Conservation (phyloP, 2,329 filamentous ascomycete genomes). For the Penicillium vulpinum region DNA sequence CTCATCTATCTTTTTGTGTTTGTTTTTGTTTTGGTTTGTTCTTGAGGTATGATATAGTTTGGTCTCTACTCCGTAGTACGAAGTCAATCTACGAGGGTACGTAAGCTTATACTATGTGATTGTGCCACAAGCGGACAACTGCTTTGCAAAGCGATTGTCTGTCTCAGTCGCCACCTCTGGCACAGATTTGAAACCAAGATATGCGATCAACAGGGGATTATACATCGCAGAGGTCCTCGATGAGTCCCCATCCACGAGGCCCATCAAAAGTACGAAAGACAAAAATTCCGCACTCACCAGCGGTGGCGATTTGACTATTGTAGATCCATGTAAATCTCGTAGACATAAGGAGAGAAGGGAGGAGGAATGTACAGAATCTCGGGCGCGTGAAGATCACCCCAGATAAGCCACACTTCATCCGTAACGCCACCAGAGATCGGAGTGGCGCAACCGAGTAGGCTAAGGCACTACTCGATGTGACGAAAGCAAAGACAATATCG, state of each 20-base stretch:
- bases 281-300: neutral
- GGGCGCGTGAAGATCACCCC: slow-evolving; percentile 1
- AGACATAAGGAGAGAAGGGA: slow-evolving; percentile 1
- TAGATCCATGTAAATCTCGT: slow-evolving; percentile 2
- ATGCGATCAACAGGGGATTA: neutral
- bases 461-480: slow-evolving; percentile 16
- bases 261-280: neutral
- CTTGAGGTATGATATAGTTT: neutral
- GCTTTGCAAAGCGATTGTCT: neutral
- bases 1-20: neutral
- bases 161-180: slow-evolving; percentile 1
- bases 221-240: neutral
- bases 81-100: neutral
- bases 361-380: slow-evolving; percentile 12
- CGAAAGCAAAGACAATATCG: slow-evolving; percentile 12
- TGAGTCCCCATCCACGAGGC: neutral
- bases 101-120: neutral
- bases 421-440: slow-evolving; percentile 8
- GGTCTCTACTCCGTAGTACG: neutral
- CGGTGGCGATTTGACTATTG: slow-evolving; percentile 9
- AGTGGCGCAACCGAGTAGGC: slow-evolving; percentile 2
- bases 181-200: neutral
- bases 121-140: neutral
- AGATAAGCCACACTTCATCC: slow-evolving; percentile 16
- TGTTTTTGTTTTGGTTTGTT: neutral